phyloP scores from a whole-genome alignment of 2,329 filamentous ascomycete species.

The Lachnellula cervina region DNA sequence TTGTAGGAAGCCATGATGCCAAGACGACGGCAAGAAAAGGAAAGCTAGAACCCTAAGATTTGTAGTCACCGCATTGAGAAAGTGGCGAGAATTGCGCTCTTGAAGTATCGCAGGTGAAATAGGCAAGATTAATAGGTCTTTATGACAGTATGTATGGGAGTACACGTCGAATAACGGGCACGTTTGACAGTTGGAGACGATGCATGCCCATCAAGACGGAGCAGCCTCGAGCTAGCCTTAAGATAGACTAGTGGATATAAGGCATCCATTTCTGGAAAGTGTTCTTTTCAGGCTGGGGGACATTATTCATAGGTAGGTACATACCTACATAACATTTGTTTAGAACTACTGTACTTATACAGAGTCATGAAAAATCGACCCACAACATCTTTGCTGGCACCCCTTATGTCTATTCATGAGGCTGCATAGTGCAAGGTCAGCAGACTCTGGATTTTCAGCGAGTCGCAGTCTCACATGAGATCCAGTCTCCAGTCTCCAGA shows the following conservation, averaged over 20 bases:
- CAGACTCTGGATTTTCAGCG: neutral
- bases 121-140: neutral
- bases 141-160: neutral
- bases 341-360: no score
- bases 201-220: neutral
- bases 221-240: neutral
- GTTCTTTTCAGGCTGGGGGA: neutral
- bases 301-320: no score
- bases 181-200: no score
- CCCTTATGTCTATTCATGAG: neutral
- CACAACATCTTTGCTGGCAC: neutral
- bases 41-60: slow-evolving; percentile 11
- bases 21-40: slow-evolving; percentile 16
- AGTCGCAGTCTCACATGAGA: neutral
- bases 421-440: neutral
- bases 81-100: neutral
- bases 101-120: slow-evolving; percentile 1
- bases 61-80: slow-evolving; percentile 30
- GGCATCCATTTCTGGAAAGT: neutral
- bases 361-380: neutral
- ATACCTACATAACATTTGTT: no score
- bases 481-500: neutral
- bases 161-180: neutral
- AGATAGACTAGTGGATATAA: neutral
- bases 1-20: slow-evolving; percentile 39